Conservation (phyloP, 2,329 filamentous ascomycete genomes). For the Pseudovirgaria hyperparasitica region DNA sequence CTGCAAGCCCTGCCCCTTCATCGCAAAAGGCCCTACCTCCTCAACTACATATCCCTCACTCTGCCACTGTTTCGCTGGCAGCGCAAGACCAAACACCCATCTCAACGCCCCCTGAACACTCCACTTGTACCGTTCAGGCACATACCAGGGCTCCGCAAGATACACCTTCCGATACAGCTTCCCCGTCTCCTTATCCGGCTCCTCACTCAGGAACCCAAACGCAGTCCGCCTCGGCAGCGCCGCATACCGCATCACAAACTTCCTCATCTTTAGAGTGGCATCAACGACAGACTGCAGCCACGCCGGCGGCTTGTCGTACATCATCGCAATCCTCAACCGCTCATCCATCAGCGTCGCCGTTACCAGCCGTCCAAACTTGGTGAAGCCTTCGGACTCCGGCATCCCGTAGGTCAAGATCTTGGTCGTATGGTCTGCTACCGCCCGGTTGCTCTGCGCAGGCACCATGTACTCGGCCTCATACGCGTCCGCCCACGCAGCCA, state of each 20-base stretch:
- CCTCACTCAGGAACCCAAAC: slow-evolving; percentile 28
- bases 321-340: slow-evolving; percentile 50
- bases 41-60: slow-evolving; percentile 41
- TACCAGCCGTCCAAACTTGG: slow-evolving; percentile 36
- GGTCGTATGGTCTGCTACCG: slow-evolving; percentile 45
- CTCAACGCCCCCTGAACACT: slow-evolving; percentile 47
- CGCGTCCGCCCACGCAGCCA: slow-evolving; percentile 35
- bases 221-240: slow-evolving; percentile 46
- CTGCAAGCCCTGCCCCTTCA: slow-evolving; percentile 33
- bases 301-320: slow-evolving; percentile 27
- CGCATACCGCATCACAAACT: slow-evolving; percentile 44
- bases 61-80: slow-evolving; percentile 37
- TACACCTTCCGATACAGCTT: slow-evolving; percentile 11
- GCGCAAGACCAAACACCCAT: slow-evolving; percentile 30
- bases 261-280: slow-evolving; percentile 38
- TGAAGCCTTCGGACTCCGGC: slow-evolving; percentile 26
- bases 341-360: slow-evolving; percentile 51
- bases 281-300: slow-evolving; percentile 29
- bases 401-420: slow-evolving; percentile 48
- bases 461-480: slow-evolving; percentile 52
- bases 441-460: slow-evolving; percentile 22
- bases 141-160: slow-evolving; percentile 22
- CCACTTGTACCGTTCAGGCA: slow-evolving; percentile 46
- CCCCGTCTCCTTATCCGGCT: slow-evolving; percentile 34
- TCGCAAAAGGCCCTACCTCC: slow-evolving; percentile 49